Percentiles rank a stretch among this genome's conserved stretches.
phyloP scores from a whole-genome alignment of 306 rosid genomes.

The Amphicarpaea edgeworthii region DNA sequence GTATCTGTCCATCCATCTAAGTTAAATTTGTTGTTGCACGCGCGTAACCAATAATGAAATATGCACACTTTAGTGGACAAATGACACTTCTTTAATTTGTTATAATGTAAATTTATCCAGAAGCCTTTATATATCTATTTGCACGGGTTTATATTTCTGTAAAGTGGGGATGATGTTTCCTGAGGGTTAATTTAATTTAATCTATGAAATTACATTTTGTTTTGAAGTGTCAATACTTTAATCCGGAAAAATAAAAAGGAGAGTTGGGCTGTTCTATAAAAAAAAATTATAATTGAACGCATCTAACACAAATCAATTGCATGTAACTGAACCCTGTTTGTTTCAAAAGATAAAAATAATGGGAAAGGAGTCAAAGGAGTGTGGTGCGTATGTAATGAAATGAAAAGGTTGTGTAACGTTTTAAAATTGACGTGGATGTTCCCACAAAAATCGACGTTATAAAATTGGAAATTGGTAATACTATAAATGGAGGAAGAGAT shows the following conservation, averaged over 20 bases:
- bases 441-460: slow-evolving; percentile 13
- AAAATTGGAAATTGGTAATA: slow-evolving; percentile 33
- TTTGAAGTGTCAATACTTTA: background rate
- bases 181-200: background rate
- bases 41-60: slow-evolving; percentile 14
- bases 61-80: background rate
- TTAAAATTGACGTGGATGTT: slow-evolving; percentile 35
- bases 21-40: background rate
- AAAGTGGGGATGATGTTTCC: background rate
- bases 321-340: background rate
- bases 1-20: slow-evolving; percentile 34
- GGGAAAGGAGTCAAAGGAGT: background rate
- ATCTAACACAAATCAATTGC: background rate
- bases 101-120: no score
- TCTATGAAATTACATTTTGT: background rate
- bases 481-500: slow-evolving; percentile 36
- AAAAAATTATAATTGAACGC: background rate
- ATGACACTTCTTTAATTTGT: no score
- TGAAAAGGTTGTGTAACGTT: background rate
- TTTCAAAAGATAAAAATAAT: background rate
- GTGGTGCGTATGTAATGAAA: no score
- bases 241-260: background rate
- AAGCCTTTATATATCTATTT: no score
- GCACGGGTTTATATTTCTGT: no score
- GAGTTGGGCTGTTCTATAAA: background rate